Base-by-base conservation (phyloP, 2,329 filamentous ascomycete genomes). In the Sclerotinia borealis region DNA sequence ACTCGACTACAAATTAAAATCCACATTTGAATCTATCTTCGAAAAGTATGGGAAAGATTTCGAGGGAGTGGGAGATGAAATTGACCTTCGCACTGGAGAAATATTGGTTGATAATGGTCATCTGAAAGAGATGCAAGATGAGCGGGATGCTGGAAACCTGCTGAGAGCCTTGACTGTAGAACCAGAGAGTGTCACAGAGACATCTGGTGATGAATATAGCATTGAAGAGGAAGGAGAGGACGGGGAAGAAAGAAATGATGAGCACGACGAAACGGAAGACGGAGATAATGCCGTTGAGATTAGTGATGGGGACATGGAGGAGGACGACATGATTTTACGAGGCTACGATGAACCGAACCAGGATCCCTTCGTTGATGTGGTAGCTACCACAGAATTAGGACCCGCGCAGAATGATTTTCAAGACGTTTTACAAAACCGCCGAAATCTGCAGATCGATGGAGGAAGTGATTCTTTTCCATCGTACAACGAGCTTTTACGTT, bases 101-200 rank as follows among this genome's bases (percentile, higher is more conserved):
- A 86, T 98, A 52, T 82, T 96, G n/a, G 87, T 97, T 63, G 84
- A 98, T 75, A 95, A 96, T 79, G 93, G 95, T 0, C 95, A 98
- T 77, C 75, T 97, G 59, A 75, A 83, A 58, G 75, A 84, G 72
- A 85, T 91, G 81, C 72, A 78, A 72, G 75, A 84, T 76, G 81
- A 88, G 73, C 76, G 82, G 68, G 79, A 84, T 77, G 72, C 75
- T 47, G 79, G 81, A 34, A 62, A 75, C 25, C 67, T 71, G 31
- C 65, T 68, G 2, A 68, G 69, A 4, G 73, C 72, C 2, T 72
- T 76, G 7, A 73, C 74, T 6, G 70, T 68, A 11, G 66, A 71
- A 25, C 72, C 73, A 15, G 70, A 72, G 31, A 64, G 68, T 34
- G 51, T 47, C 13, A 61, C 63, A 29, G 43, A 63, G 36, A 64